Percentiles rank a stretch among this genome's conserved stretches.
Conservation (phyloP, 2,329 filamentous ascomycete genomes). For the Beauveria sp. region DNA sequence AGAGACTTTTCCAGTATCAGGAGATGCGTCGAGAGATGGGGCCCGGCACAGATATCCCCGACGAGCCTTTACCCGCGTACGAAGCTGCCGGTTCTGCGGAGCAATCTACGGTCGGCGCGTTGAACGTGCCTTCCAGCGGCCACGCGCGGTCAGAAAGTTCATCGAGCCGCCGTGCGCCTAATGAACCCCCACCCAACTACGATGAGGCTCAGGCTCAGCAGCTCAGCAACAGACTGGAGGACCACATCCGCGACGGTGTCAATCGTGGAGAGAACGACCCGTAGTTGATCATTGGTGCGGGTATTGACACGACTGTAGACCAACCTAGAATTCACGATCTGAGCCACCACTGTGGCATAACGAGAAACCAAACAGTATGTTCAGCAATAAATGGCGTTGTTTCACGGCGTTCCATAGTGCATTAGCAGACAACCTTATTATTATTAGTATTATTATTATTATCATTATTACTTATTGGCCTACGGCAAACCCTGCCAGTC, state of each 20-base stretch:
- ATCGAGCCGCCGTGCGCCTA: conserved; percentile 37
- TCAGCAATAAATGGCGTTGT: conserved; percentile 6
- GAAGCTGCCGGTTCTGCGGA: conserved; percentile 44
- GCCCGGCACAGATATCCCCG: conserved; percentile 57
- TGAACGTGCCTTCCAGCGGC: conserved; percentile 17
- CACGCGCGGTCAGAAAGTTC: conserved; percentile 28
- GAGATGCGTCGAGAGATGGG: conserved; percentile 65
- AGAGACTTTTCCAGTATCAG: conserved; percentile 72
- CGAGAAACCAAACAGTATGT: background rate
- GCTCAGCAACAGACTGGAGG: conserved; percentile 51
- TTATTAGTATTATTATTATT: background rate
- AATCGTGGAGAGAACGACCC: conserved; percentile 43
- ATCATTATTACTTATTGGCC: background rate
- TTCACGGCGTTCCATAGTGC: background rate
- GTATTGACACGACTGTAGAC: background rate
- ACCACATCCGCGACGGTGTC: conserved; percentile 66
- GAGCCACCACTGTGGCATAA: background rate
- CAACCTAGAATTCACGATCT: conserved; percentile 1
- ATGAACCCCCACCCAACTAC: conserved; percentile 84
- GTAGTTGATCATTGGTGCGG: conserved; percentile 13
- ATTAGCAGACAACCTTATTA: background rate
- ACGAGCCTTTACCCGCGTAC: conserved; percentile 86
- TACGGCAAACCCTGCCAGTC: background rate
- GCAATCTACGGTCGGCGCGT: conserved; percentile 20
- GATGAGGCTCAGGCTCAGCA: conserved; percentile 80